Percentiles rank a stretch among this genome's conserved stretches.
Evolutionary conservation across 257 asterid genomes (phyloP).

Genomic region (Coffea canephora): DNA sequence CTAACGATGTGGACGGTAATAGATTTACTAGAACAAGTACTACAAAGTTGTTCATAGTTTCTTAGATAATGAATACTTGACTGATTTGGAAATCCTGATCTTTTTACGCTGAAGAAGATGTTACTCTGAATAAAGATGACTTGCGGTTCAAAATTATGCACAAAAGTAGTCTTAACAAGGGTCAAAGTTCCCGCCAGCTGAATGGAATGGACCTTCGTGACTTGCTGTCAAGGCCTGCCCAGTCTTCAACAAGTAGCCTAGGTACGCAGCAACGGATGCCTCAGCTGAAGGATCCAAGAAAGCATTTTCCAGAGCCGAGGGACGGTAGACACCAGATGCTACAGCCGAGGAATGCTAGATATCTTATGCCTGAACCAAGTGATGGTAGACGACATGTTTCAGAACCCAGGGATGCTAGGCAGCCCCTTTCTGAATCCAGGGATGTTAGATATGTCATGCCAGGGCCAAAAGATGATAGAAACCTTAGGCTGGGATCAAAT

Average conservation of each 20-base stretch:
- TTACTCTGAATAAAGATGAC: constrained; percentile 61
- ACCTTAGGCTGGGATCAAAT: constrained; percentile 40
- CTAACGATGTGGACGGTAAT: constrained; percentile 54
- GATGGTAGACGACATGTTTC: constrained; percentile 30
- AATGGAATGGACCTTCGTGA: constrained; percentile 69
- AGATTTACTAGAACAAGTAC: constrained; percentile 13
- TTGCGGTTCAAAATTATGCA: constrained; percentile 75
- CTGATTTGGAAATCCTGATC: constrained; percentile 21
- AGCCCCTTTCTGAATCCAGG: constrained; percentile 27
- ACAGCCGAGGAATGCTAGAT: constrained; percentile 39
- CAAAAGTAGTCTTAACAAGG: constrained; percentile 41
- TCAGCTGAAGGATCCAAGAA: constrained; percentile 43
- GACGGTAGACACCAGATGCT: constrained; percentile 33
- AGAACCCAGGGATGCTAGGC: constrained; percentile 37
- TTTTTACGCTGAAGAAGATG: constrained; percentile 38
- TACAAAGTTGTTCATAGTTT: constrained; percentile 12
- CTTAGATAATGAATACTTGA: constrained; percentile 7
- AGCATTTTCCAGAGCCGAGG: constrained; percentile 30
- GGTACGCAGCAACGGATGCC: constrained; percentile 38
- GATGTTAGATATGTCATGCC: constrained; percentile 35
- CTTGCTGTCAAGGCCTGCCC: constrained; percentile 82
- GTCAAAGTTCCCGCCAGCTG: constrained; percentile 44
- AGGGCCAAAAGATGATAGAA: constrained; percentile 43
- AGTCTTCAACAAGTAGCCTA: constrained; percentile 50
- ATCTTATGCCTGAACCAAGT: constrained; percentile 30